phyloP scores from a whole-genome alignment of 2,329 filamentous ascomycete species.

The Teratosphaeria viscida region DNA sequence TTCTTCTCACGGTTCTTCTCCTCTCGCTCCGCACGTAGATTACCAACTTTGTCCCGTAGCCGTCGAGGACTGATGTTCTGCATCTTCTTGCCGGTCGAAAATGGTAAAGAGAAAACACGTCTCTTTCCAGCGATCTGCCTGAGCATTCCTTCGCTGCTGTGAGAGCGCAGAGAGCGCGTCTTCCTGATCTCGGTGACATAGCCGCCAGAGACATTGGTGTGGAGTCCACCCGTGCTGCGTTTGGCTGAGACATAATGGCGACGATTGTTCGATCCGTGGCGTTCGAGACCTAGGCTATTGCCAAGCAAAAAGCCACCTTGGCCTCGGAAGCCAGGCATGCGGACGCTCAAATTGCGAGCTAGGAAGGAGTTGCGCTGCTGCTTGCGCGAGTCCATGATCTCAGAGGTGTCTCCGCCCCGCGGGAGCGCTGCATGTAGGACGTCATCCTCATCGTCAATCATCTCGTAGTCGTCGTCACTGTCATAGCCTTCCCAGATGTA shows the following conservation, averaged over 20 bases:
- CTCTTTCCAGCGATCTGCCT: constrained; percentile 5
- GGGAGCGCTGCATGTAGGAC: constrained; percentile 23
- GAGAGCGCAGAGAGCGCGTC: constrained; percentile 3
- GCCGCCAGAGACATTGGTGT: neutral
- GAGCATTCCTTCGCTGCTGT: constrained; percentile 15
- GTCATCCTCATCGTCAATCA: constrained; percentile 15
- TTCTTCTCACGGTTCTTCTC: constrained; percentile 41
- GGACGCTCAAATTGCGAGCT: constrained; percentile 22
- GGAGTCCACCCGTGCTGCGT: constrained; percentile 5
- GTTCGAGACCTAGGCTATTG: constrained; percentile 47
- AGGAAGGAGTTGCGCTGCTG: constrained; percentile 7
- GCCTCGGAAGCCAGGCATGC: constrained; percentile 30
- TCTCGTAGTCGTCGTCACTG: constrained; percentile 28
- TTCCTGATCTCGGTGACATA: constrained; percentile 9
- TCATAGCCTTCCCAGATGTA: constrained; percentile 52
- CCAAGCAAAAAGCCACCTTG: constrained; percentile 40
- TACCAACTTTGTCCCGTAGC: constrained; percentile 38
- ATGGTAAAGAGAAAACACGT: constrained; percentile 13
- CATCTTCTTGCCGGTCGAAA: constrained; percentile 32
- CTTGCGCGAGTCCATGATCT: constrained; percentile 19
- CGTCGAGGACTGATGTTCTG: constrained; percentile 42
- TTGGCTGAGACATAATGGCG: constrained; percentile 28
- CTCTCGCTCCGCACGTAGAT: constrained; percentile 32
- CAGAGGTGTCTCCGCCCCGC: constrained; percentile 36
- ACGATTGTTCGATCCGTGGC: constrained; percentile 33